Conservation (phyloP, 1,284 basidiomycete genomes). For the Melanopsichium pennsylvanicum region DNA sequence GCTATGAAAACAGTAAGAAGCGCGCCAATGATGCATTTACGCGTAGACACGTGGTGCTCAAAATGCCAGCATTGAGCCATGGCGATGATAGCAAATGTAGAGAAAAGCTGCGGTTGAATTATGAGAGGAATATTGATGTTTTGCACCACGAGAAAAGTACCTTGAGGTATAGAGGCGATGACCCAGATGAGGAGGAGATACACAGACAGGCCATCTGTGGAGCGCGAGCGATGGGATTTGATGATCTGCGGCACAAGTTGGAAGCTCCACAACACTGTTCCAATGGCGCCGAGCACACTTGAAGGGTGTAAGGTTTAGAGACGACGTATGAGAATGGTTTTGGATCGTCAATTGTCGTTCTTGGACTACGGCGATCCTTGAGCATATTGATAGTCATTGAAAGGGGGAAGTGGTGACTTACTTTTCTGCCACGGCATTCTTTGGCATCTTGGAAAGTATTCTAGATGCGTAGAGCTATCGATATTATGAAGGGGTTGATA, state of each 20-base stretch:
- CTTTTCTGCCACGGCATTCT: conserved; percentile 36
- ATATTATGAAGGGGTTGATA: no score
- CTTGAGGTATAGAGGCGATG: conserved; percentile 73
- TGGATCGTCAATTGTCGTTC: no score
- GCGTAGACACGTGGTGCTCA: conserved; percentile 62
- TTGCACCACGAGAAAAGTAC: conserved; percentile 76
- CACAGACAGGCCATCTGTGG: conserved; percentile 76
- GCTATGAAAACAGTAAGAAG: conserved; percentile 68
- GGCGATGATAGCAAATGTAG: conserved; percentile 72
- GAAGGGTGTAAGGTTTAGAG: not conserved
- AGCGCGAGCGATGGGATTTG: conserved; percentile 77
- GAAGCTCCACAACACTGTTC: conserved; percentile 75
- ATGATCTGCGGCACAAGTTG: conserved; percentile 77
- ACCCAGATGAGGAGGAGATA: conserved; percentile 79
- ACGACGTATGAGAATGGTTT: no score
- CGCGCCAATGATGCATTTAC: conserved; percentile 67
- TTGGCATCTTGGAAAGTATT: conserved; percentile 13
- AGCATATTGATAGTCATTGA: no score
- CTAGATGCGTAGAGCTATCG: no score
- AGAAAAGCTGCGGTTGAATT: conserved; percentile 79
- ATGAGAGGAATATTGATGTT: conserved; percentile 76
- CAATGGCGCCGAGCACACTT: conserved; percentile 40
- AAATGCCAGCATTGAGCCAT: conserved; percentile 74
- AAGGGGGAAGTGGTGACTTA: conserved; percentile 2
- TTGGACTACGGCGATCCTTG: no score